Conservation (phyloP, 176 grass and related monocot genomes). For the Alopecurus myosuroides region DNA sequence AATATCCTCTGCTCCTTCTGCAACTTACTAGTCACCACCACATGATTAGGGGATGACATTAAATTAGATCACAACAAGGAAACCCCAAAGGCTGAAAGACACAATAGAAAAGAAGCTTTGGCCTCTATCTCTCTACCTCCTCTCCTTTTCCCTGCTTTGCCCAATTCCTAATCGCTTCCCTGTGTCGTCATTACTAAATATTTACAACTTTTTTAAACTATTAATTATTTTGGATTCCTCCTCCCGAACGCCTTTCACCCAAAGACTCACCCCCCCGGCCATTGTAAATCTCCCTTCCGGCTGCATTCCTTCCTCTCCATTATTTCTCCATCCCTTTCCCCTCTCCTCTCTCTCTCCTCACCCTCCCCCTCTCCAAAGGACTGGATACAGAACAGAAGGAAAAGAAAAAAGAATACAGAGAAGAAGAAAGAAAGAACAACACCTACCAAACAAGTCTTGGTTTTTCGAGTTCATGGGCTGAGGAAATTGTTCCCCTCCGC, state of each 20-base stretch:
- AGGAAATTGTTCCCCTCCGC: conserved; percentile 37
- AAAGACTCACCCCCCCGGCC: conserved; percentile 28
- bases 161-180: conserved; percentile 21
- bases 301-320: conserved; percentile 48
- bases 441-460: conserved; percentile 43
- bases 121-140: not conserved
- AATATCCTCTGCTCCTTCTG: conserved; percentile 6
- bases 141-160: conserved; percentile 38
- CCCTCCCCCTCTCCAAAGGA: conserved; percentile 32
- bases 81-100: conserved; percentile 22
- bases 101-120: conserved; percentile 26
- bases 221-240: conserved; percentile 50
- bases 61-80: conserved; percentile 6
- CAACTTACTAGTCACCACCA: conserved; percentile 25
- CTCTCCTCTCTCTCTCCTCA: conserved; percentile 26
- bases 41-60: conserved; percentile 16
- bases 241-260: conserved; percentile 28
- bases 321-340: conserved; percentile 43
- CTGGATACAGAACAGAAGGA: conserved; percentile 53
- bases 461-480: conserved; percentile 24
- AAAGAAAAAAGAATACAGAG: conserved; percentile 34
- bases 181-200: conserved; percentile 34
- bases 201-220: conserved; percentile 32
- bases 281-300: conserved; percentile 46
- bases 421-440: conserved; percentile 41